These are phyloP conservation scores for Arachis stenosperma DNA, from an alignment of 306 rosid species.

Conservation along the genomic window DNA sequence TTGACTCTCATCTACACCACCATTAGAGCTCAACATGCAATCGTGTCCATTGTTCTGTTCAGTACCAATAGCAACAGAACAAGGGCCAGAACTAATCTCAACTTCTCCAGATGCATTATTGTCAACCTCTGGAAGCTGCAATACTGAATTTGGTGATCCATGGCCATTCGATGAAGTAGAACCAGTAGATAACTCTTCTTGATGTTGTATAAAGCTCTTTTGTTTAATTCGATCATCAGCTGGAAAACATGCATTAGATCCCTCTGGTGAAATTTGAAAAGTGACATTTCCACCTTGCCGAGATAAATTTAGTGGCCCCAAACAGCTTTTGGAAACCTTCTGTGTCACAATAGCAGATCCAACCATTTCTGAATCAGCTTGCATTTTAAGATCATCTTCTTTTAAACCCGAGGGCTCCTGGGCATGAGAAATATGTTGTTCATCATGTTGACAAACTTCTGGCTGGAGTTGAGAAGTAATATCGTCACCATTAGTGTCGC, in stretches of 20 bases:
- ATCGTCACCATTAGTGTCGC: conserved; percentile 18
- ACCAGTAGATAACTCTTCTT: conserved; percentile 44
- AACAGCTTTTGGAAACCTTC: conserved; percentile 62
- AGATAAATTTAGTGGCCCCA: conserved; percentile 52
- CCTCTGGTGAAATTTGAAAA: conserved; percentile 43
- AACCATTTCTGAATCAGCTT: conserved; percentile 51
- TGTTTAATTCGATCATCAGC: conserved; percentile 45
- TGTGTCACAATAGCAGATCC: conserved; percentile 39
- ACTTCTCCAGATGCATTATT: conserved; percentile 43
- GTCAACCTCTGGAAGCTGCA: conserved; percentile 41
- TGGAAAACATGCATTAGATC: conserved; percentile 31
- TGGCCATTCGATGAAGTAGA: conserved; percentile 42
- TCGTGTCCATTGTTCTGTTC: conserved; percentile 42
- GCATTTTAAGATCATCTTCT: conserved; percentile 45
- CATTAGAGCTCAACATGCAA: conserved; percentile 36
- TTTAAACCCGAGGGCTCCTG: conserved; percentile 43
- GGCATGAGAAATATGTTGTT: conserved; percentile 43
- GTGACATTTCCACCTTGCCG: conserved; percentile 43
- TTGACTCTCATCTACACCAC: conserved; percentile 41
- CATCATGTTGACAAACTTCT: conserved; percentile 56
- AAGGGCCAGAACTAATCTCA: conserved; percentile 38
- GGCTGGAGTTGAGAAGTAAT: conserved; percentile 30
- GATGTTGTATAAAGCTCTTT: conserved; percentile 32
- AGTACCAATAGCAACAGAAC: conserved; percentile 36
- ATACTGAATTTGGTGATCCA: conserved; percentile 41